These are phyloP conservation scores for Arthrobotrys megalospora DNA, from an alignment of 2,329 filamentous ascomycete genomes.

Conservation along the genomic window DNA sequence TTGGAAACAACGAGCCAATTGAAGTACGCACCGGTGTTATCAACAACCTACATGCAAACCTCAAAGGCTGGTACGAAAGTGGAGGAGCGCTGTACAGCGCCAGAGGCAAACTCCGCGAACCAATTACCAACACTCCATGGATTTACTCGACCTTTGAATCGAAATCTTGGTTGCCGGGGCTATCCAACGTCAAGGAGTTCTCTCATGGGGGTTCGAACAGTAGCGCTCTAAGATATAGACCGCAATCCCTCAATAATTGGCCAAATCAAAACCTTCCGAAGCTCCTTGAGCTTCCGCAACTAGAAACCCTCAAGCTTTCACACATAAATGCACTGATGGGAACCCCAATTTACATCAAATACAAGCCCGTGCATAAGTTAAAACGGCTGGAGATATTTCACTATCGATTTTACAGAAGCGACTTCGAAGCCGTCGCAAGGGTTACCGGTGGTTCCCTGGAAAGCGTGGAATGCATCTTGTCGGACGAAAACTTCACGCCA, in stretches of 20 bases:
- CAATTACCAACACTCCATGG: neutral
- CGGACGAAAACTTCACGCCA: conserved; percentile 8
- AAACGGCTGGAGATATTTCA: conserved; percentile 7
- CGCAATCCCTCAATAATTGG: neutral
- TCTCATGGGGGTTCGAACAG: conserved; percentile 9
- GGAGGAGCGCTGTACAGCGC: neutral
- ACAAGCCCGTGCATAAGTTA: conserved; percentile 1
- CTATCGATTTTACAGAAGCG: conserved; percentile 8
- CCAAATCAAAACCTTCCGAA: neutral
- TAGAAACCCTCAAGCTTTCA: conserved; percentile 11
- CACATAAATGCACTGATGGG: conserved; percentile 17
- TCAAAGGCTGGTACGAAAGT: neutral
- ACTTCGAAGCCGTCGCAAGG: neutral
- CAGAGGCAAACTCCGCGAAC: neutral
- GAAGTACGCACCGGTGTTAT: no score
- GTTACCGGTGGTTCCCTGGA: neutral
- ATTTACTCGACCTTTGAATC: neutral
- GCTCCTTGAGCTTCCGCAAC: neutral
- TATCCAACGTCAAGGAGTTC: conserved; percentile 32
- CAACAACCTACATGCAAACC: neutral
- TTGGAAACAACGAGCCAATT: no score
- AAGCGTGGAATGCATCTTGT: conserved; percentile 5
- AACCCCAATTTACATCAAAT: neutral
- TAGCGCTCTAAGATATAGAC: neutral
- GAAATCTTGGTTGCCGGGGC: conserved; percentile 7